Conservation (phyloP, 2,329 filamentous ascomycete species). For the Aspergillus latus region DNA sequence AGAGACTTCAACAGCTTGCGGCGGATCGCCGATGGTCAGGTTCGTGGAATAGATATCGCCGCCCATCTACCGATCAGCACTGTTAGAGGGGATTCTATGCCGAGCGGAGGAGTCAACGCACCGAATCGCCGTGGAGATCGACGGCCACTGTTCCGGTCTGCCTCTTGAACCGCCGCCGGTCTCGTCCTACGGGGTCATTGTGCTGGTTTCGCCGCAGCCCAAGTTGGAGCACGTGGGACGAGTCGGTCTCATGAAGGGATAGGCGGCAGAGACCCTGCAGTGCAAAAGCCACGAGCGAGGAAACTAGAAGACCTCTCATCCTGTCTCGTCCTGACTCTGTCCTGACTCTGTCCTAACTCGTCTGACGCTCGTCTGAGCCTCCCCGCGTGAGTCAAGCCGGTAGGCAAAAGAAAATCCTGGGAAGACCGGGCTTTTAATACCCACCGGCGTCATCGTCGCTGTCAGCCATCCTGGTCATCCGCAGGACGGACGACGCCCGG, state of each 20-base stretch:
- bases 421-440: neutral
- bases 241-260: constrained; percentile 14
- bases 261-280: constrained; percentile 5
- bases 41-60: constrained; percentile 33
- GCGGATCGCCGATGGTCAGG: constrained; percentile 54
- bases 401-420: neutral
- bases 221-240: constrained; percentile 13
- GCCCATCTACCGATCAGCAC: neutral
- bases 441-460: neutral
- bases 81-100: neutral
- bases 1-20: constrained; percentile 53
- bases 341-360: no score
- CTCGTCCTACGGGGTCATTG: constrained; percentile 7
- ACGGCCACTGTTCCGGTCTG: constrained; percentile 2
- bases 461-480: neutral
- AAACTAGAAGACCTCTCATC: constrained; percentile 11
- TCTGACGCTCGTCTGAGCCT: neutral
- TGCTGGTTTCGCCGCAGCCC: constrained; percentile 13
- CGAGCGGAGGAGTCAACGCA: neutral
- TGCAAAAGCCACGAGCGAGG: constrained; percentile 7
- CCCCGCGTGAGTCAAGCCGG: neutral
- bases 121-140: constrained; percentile 6
- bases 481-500: neutral
- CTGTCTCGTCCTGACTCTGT: no score
- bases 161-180: constrained; percentile 11